Base-by-base conservation (phyloP, 768 basidiomycete species). In the Piloderma croceum region DNA sequence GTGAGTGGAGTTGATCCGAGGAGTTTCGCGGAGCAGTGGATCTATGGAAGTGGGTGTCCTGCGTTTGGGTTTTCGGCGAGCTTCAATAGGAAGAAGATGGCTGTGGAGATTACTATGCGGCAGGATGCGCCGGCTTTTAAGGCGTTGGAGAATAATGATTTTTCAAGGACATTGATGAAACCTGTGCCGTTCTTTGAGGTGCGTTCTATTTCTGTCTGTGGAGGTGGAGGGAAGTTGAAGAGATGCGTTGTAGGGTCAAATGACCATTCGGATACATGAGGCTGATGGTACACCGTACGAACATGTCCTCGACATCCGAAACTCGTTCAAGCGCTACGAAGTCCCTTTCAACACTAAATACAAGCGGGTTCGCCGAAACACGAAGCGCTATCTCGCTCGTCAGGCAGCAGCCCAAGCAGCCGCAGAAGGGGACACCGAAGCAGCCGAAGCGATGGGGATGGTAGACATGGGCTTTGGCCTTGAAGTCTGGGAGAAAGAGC, bases 231-330 rank as follows among this genome's bases (percentile, higher is more conserved):
- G n/a, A n/a, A n/a, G n/a, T n/a, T n/a, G n/a, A n/a, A n/a, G n/a
- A n/a, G n/a, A n/a, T n/a, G n/a, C n/a, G n/a, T n/a, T 34, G 43
- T 20, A 91, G 81, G 96, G 96, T 13, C 90, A 92, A 71, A 90
- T 99, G 85, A 98, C 96, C 20, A 85, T 99, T 43, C 89, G 96
- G 22, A 96, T 98, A 38, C 94, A 98, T 55, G 96, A 99, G 69
- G 96, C 94, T 1, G 96, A 99, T 58, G 96, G 94, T 3, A 98
- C 96, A 25, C 94, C 96, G 1, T 98, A 97, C 57, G 96, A 99
- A 59, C 96, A 99, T 57, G 90, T 99, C 18, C 71, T 99, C 31
- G 91, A 96, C 57, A 90, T 98, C 44, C 81, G 83, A 29, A 78
- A 75, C 19, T 63, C 79, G 1, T 90, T 85, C 68, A 97, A 97